Evolutionary conservation across 2,329 filamentous ascomycete genomes (phyloP).

Genomic region (Lecanicillium sp.): DNA sequence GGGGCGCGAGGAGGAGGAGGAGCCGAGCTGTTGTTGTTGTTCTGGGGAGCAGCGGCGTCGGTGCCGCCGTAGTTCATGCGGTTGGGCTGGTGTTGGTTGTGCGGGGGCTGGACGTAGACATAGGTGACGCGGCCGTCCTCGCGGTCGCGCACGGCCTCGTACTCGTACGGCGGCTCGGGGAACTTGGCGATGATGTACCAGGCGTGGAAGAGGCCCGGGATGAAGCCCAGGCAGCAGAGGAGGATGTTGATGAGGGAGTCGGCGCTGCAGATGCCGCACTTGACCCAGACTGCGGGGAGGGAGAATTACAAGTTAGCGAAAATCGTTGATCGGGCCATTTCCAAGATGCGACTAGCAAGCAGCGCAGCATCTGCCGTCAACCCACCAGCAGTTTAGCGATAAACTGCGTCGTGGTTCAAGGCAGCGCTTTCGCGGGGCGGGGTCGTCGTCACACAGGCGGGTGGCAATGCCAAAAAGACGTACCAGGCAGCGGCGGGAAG

Average conservation of each 20-base stretch:
- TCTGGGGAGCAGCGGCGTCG: conserved; percentile 12
- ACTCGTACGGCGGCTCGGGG: conserved; percentile 67
- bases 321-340: neutral
- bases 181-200: conserved; percentile 97
- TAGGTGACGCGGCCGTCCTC: conserved; percentile 61
- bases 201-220: conserved; percentile 86
- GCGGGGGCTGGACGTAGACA: conserved; percentile 59
- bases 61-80: conserved; percentile 42
- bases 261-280: conserved; percentile 83
- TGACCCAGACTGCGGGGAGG: conserved; percentile 69
- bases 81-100: conserved; percentile 27
- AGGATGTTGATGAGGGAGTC: conserved; percentile 95
- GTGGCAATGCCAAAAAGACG: conserved; percentile 21
- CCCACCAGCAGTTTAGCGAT: no score
- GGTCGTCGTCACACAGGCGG: no score
- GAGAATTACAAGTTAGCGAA: neutral
- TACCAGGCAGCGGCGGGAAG: conserved; percentile 59
- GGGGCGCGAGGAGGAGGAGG: conserved; percentile 10
- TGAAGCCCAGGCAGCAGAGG: conserved; percentile 68
- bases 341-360: no score
- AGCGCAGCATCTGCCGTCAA: no score
- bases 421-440: neutral
- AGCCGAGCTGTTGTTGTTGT: conserved; percentile 12
- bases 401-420: conserved; percentile 10
- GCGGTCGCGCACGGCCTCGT: conserved; percentile 55